Evolutionary conservation across 2,329 filamentous ascomycete species (phyloP), one percentile per base, ranked within the genome.

Genomic region (Aureobasidium sp.): DNA sequence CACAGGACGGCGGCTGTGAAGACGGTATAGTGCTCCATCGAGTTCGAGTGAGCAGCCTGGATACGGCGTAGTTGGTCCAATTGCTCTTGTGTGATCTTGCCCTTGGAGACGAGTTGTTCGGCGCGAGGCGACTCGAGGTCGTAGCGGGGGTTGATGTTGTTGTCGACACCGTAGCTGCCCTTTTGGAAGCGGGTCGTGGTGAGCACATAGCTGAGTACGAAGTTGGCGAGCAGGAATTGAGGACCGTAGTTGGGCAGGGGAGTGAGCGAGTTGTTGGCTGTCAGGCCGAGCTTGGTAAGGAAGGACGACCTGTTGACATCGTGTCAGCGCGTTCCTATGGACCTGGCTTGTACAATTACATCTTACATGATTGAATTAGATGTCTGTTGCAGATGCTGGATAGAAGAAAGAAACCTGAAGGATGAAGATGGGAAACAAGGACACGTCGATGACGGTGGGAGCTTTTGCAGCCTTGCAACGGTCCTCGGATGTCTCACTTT

Each of bases 31-130:
- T 77, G 72, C 62, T 76, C 79, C 1, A 80, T 73, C 0, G 76
- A 73, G 61, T 81, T 82, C 14, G 76, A 76, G 64, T 78, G 76
- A n/a, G 78, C 78, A 5, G 72, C 67, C 62, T 80, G 76, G 64
- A 75, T 74, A 34, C 79, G 75, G 55, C 72, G 73, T 20, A 81
- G 67, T 70, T 74, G 76, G 3, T 75, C 69, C 17, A 81, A 70
- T 63, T 78, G 75, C 27, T 62, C 65, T 41, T 72, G 73, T 0
- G 75, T 79, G 47, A 82, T 70, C 65, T 79, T 79, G 3, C 76
- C 74, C 6, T 67, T 68, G 27, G 57, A 41, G 17, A 80, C 74
- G 9, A 77, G 77, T 6, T 67, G 69, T 3, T 75, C 73, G 58
- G 41, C 45, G 27, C 34, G 22, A 25, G 55, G 42, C 48, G 59